Conservation (phyloP, 148 eudicot species). For the Chenopodium album region DNA sequence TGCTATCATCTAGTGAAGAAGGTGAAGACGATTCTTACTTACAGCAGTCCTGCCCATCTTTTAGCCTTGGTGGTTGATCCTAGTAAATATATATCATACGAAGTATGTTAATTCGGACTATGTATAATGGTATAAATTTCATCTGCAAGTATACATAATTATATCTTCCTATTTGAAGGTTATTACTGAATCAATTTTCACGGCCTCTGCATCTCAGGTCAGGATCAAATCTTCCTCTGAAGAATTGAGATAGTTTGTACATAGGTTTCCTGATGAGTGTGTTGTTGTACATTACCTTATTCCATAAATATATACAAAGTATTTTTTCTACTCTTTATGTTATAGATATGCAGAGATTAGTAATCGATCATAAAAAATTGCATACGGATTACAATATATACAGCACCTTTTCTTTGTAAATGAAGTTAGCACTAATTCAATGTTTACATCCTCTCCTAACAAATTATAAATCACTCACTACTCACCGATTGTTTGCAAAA, state of each 20-base stretch:
- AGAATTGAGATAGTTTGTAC: not conserved
- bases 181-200: not conserved
- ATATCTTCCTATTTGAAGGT: not conserved
- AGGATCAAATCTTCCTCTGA: not conserved
- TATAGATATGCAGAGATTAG: not conserved
- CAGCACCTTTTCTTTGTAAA: no score
- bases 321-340: no score
- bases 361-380: not conserved
- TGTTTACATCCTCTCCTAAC: not conserved
- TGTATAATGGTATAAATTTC: no score
- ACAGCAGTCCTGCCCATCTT: constrained; percentile 36
- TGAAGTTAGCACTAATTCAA: not conserved
- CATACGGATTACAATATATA: not conserved
- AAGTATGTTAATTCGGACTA: no score
- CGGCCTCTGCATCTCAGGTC: not conserved
- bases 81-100: not conserved
- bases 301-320: no score
- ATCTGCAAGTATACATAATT: not conserved
- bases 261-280: no score
- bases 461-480: not conserved
- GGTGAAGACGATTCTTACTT: constrained; percentile 34
- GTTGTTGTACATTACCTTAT: not conserved
- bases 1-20: constrained; percentile 52
- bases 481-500: not conserved
- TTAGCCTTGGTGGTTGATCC: constrained; percentile 65